Conservation (phyloP, 768 basidiomycete genomes). For the Mycena rebaudengoi region DNA sequence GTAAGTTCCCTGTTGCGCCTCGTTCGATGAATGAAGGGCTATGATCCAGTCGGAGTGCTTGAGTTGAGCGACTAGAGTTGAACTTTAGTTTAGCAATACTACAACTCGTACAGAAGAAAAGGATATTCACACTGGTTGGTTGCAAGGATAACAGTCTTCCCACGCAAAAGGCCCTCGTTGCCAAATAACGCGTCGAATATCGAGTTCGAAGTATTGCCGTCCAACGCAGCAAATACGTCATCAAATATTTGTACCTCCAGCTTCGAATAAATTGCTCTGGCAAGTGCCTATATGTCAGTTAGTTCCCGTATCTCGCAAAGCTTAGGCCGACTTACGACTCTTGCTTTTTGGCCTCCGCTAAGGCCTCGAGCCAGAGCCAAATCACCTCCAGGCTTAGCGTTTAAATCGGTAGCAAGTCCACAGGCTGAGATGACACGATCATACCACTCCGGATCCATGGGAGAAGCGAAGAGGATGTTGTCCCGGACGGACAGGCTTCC, state of each 20-base stretch:
- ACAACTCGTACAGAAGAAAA: background rate
- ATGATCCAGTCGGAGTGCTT: constrained; percentile 16
- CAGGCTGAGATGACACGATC: constrained; percentile 7
- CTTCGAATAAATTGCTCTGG: constrained; percentile 17
- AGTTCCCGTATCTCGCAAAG: too few species aligned
- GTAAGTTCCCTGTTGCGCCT: background rate
- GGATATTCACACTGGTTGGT: constrained; percentile 7
- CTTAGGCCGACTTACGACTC: constrained; percentile 20
- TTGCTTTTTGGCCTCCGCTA: constrained; percentile 21
- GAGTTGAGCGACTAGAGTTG: constrained; percentile 7
- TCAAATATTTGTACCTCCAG: constrained; percentile 8
- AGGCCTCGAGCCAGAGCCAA: constrained; percentile 7
- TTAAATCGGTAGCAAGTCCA: constrained; percentile 10
- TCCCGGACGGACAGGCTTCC: constrained; percentile 19
- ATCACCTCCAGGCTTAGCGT: constrained; percentile 3
- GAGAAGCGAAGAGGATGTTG: constrained; percentile 16
- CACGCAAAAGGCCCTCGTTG: constrained; percentile 1
- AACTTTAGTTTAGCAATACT: constrained; percentile 10
- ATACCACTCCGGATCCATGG: constrained; percentile 18
- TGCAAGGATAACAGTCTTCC: constrained; percentile 3
- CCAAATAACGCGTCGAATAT: constrained; percentile 15
- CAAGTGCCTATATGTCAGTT: constrained; percentile 25
- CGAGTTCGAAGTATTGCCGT: constrained; percentile 13
- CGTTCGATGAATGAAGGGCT: background rate
- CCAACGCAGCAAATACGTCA: constrained; percentile 19